These are phyloP conservation scores for Alliaria petiolata DNA, from an alignment of 345 rosid species.

Conservation along the genomic window DNA sequence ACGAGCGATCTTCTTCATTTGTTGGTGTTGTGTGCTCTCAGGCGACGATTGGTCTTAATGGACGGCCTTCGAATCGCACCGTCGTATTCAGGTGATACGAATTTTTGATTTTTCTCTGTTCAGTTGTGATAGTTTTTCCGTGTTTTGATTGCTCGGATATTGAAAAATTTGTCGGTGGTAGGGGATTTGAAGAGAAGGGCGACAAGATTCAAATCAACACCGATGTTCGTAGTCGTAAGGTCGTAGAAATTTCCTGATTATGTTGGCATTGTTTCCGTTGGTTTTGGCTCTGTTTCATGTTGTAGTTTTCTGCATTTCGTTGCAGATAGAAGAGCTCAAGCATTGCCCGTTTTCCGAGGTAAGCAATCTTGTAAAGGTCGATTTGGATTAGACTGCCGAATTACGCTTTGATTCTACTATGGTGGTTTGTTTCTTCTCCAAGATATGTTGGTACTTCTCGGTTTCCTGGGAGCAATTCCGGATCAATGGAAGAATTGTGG, in stretches of 20 bases:
- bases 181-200: conserved; percentile 71
- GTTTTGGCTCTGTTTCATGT: neutral
- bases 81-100: conserved; percentile 62
- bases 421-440: neutral
- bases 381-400: neutral
- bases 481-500: conserved; percentile 68
- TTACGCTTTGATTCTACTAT: neutral
- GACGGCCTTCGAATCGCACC: conserved; percentile 83
- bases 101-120: neutral
- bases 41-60: conserved; percentile 77
- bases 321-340: conserved; percentile 79
- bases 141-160: neutral
- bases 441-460: conserved; percentile 89
- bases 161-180: conserved; percentile 9
- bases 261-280: neutral
- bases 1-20: neutral
- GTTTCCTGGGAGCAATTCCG: conserved; percentile 93
- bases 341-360: conserved; percentile 87
- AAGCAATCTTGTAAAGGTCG: neutral
- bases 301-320: neutral
- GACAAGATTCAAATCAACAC: conserved; percentile 66
- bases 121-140: neutral
- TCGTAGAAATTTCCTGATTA: neutral
- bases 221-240: conserved; percentile 70
- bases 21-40: conserved; percentile 27